Conservation (phyloP, 257 asterid species). For the Solanum ossicruentum region DNA sequence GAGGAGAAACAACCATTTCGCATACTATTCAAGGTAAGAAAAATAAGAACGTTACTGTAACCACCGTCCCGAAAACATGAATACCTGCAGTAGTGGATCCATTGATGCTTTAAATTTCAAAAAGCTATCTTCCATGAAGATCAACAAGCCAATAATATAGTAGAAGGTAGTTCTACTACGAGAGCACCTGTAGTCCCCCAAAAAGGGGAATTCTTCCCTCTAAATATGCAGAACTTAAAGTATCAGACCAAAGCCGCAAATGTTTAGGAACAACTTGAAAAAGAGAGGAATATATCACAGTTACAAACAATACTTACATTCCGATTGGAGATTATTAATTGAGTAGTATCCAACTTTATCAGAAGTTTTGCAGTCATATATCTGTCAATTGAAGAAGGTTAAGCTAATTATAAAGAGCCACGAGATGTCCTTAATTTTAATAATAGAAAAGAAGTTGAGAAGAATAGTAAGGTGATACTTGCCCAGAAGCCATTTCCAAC, state of each 20-base stretch:
- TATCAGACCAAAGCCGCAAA: not conserved
- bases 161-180: constrained; percentile 90
- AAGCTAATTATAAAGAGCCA: not conserved
- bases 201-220: constrained; percentile 94
- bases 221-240: constrained; percentile 5
- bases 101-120: constrained; percentile 79
- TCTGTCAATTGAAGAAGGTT: constrained; percentile 28
- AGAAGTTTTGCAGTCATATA: constrained; percentile 94
- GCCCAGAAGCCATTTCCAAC: constrained; percentile 98
- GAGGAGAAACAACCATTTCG: too few species aligned
- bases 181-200: constrained; percentile 75
- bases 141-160: constrained; percentile 80
- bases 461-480: constrained; percentile 15
- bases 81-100: constrained; percentile 84
- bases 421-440: not conserved
- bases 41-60: not conserved
- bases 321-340: constrained; percentile 74
- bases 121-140: constrained; percentile 82
- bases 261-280: not conserved
- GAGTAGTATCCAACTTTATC: constrained; percentile 86
- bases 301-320: constrained; percentile 38
- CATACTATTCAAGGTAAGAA: not conserved
- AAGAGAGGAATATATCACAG: not conserved
- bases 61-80: not conserved
- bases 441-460: not conserved